phyloP scores from a whole-genome alignment of 345 rosid genomes.

The Eucalyptus microcorys region DNA sequence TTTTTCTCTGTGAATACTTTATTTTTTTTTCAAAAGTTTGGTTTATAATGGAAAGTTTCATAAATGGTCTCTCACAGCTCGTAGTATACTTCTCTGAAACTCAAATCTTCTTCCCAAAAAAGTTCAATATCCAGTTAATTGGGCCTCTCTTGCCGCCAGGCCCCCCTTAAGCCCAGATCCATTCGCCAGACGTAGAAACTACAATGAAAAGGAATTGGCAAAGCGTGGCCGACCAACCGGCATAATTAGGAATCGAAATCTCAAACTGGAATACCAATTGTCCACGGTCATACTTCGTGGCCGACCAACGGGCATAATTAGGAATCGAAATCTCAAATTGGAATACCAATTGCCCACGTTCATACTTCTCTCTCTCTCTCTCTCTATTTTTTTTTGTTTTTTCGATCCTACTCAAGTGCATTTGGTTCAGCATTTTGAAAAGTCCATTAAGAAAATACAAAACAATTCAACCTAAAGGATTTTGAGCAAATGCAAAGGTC shows the following conservation, averaged over 20 bases:
- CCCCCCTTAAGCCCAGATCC: neutral
- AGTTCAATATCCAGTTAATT: neutral
- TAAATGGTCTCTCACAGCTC: neutral
- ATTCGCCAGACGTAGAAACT: neutral
- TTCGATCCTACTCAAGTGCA: too few relatives aligned
- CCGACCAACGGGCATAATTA: neutral
- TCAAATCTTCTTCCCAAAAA: neutral
- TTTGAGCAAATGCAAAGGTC: fast-evolving
- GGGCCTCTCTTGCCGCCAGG: neutral
- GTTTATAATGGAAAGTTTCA: neutral
- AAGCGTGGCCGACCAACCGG: neutral
- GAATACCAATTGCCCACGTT: neutral
- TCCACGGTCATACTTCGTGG: too few relatives aligned
- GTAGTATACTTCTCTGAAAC: neutral
- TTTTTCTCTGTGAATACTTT: too few relatives aligned
- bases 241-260: neutral
- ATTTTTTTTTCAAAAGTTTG: too few relatives aligned
- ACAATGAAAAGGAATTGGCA: neutral
- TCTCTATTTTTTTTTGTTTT: too few relatives aligned
- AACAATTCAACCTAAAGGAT: fast-evolving
- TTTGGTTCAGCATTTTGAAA: too few relatives aligned
- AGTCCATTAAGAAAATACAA: too few relatives aligned
- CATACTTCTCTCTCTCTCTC: too few relatives aligned
- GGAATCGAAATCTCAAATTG: neutral
- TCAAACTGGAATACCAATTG: neutral